These are phyloP conservation scores for Spongospora subterranea DNA, from an alignment of 208 protist genomes.

Conservation along the genomic window DNA sequence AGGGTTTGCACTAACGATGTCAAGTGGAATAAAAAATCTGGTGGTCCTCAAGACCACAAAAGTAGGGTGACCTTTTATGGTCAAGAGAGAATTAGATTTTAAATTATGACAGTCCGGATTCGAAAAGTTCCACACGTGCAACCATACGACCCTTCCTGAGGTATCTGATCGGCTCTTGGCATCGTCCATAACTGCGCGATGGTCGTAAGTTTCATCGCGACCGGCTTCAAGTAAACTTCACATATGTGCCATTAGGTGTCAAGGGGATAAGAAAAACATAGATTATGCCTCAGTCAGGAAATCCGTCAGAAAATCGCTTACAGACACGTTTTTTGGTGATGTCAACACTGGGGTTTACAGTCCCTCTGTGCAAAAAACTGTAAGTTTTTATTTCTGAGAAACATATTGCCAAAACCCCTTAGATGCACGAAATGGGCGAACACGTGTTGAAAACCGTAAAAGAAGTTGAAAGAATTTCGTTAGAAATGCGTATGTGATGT, in stretches of 20 bases:
- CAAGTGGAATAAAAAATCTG: not conserved
- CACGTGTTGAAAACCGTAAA: not conserved
- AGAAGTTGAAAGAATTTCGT: not conserved
- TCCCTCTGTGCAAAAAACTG: constrained; percentile 39
- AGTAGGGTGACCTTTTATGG: not conserved
- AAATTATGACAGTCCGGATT: not conserved
- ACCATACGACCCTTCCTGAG: constrained; percentile 1
- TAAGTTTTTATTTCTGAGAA: not conserved
- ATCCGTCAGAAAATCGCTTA: not conserved
- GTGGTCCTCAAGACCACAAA: constrained; percentile 16
- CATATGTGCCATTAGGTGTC: not conserved
- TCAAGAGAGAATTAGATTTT: not conserved
- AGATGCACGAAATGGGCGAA: constrained; percentile 17
- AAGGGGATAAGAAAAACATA: too few species aligned
- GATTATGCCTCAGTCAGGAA: not conserved
- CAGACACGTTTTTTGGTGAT: constrained; percentile 34
- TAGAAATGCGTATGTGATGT: constrained; percentile 7
- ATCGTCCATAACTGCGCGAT: not conserved
- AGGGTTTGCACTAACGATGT: not conserved
- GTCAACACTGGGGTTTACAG: not conserved
- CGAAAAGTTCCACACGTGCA: not conserved
- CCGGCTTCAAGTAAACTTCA: not conserved
- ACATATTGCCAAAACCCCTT: not conserved
- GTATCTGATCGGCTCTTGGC: not conserved
- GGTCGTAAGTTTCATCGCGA: not conserved